Percentiles rank a stretch among this genome's conserved stretches.
These are phyloP conservation scores for Rhizopogon vinicolor DNA, from an alignment of 768 basidiomycete genomes.

Conservation along the genomic window DNA sequence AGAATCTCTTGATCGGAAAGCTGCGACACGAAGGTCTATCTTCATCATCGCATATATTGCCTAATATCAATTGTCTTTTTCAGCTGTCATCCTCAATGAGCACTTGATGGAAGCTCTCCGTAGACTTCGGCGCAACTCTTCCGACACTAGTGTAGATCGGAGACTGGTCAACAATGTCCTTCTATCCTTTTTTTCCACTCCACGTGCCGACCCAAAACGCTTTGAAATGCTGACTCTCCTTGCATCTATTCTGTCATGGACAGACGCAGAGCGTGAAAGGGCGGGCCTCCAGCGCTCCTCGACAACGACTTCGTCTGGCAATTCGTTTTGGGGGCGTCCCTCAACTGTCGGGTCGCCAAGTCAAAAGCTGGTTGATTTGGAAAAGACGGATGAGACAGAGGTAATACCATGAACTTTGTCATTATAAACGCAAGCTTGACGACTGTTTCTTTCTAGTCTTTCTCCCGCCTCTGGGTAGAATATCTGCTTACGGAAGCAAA, in stretches of 20 bases:
- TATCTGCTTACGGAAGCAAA: conserved; percentile 90
- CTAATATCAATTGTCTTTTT: conserved; percentile 1
- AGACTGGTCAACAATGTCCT: conserved; percentile 93
- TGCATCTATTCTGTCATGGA: conserved; percentile 88
- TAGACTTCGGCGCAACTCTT: conserved; percentile 79
- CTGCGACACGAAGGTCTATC: conserved; percentile 85
- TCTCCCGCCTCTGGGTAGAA: conserved; percentile 97
- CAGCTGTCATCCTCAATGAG: conserved; percentile 95
- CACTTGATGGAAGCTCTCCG: conserved; percentile 98
- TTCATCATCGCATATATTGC: neutral
- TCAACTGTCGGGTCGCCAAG: conserved; percentile 25
- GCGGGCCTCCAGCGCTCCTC: conserved; percentile 73
- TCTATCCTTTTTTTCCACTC: conserved; percentile 84
- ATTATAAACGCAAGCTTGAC: neutral
- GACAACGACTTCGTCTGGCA: conserved; percentile 13
- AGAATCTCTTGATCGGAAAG: conserved; percentile 92
- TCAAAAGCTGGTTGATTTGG: conserved; percentile 49
- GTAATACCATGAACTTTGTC: conserved; percentile 28
- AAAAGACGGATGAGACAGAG: conserved; percentile 83
- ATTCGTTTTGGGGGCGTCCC: conserved; percentile 22
- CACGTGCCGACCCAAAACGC: conserved; percentile 88
- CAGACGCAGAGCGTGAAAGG: conserved; percentile 84
- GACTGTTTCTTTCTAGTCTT: conserved; percentile 55
- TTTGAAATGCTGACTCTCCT: conserved; percentile 95
- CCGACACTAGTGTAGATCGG: conserved; percentile 86